Conservation (phyloP, 805 yeast genomes). For the Candida ficus region DNA sequence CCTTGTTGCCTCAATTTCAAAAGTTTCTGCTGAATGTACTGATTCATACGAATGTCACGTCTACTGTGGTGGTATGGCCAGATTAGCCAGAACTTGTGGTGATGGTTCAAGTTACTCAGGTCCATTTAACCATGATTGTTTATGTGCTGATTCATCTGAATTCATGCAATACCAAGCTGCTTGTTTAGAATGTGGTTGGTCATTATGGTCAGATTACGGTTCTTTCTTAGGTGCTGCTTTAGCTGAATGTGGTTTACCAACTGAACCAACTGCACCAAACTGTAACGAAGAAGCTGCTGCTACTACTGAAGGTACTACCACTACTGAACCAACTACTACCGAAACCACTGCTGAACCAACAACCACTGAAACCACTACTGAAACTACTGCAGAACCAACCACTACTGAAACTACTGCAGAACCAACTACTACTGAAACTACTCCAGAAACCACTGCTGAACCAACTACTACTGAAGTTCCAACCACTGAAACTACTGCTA, state of each 20-base stretch:
- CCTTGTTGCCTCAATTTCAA: constrained; percentile 1
- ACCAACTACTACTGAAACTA: neutral
- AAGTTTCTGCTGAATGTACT: constrained; percentile 3
- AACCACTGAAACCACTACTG: neutral
- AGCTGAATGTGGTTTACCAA: constrained; percentile 6
- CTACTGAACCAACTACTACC: neutral
- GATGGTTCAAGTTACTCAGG: constrained; percentile 4
- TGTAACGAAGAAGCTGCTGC: neutral
- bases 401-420: neutral
- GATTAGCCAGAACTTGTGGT: constrained; percentile 7
- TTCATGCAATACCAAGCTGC: constrained; percentile 1
- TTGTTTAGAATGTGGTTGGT: constrained; percentile 12
- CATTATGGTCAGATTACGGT: constrained; percentile 8
- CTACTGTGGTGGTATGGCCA: constrained; percentile 8
- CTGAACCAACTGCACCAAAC: constrained; percentile 8
- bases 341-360: neutral
- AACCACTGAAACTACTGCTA: neutral
- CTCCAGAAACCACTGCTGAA: neutral
- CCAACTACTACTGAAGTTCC: neutral
- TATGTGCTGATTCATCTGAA: constrained; percentile 4
- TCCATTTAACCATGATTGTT: constrained; percentile 7
- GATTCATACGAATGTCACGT: constrained; percentile 2
- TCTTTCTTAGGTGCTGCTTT: constrained; percentile 1
- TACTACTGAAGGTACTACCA: neutral
- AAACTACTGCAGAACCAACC: neutral